Evolutionary conservation across 306 rosid genomes (phyloP).

Genomic region (Abrus precatorius): DNA sequence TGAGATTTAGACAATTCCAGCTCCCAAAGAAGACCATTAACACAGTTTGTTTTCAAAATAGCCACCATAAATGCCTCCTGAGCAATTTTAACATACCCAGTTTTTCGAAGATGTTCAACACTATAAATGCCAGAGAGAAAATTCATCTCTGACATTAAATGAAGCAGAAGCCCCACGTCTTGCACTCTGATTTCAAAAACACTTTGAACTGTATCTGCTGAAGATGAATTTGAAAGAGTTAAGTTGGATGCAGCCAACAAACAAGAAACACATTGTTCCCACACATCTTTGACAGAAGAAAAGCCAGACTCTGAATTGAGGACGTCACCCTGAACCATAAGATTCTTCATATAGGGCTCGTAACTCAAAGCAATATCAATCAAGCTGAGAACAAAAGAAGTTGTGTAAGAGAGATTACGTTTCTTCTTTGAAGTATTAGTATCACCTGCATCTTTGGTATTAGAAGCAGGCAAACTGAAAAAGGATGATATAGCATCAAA

Average conservation of each 20-base stretch:
- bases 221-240: constrained; percentile 71
- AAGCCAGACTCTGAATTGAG: constrained; percentile 56
- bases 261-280: constrained; percentile 74
- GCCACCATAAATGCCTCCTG: constrained; percentile 86
- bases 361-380: constrained; percentile 90
- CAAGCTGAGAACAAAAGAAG: constrained; percentile 78
- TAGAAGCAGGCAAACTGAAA: constrained; percentile 63
- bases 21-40: constrained; percentile 84
- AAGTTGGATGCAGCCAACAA: constrained; percentile 89
- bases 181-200: constrained; percentile 68
- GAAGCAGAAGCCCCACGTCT: constrained; percentile 85
- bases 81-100: constrained; percentile 87
- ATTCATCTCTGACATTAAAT: constrained; percentile 57
- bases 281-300: constrained; percentile 60
- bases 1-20: constrained; percentile 81
- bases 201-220: constrained; percentile 57
- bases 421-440: constrained; percentile 52
- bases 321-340: constrained; percentile 54
- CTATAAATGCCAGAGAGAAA: constrained; percentile 63
- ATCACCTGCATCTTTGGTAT: constrained; percentile 57
- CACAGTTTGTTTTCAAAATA: constrained; percentile 76
- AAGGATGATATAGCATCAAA: constrained; percentile 69
- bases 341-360: constrained; percentile 78
- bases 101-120: constrained; percentile 73
- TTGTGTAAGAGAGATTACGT: constrained; percentile 47